phyloP scores from a whole-genome alignment of 2,329 filamentous ascomycete species.

The Purpureocillium lavendulum region DNA sequence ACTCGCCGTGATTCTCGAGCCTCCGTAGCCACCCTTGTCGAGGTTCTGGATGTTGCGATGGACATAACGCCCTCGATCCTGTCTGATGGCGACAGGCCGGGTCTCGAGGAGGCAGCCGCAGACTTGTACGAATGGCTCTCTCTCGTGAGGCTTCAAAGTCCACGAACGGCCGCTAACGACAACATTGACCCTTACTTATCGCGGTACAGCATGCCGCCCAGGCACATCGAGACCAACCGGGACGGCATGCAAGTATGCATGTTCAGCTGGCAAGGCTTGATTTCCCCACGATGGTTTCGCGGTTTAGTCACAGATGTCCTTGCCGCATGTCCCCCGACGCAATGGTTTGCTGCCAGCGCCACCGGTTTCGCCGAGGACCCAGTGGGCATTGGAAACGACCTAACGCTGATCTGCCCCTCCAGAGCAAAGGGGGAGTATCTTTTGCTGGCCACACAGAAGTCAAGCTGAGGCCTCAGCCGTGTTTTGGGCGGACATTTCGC shows the following conservation, averaged over 20 bases:
- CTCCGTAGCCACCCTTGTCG: constrained; percentile 9
- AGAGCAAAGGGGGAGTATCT: constrained; percentile 43
- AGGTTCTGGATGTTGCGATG: constrained; percentile 15
- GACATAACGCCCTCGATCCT: constrained; percentile 17
- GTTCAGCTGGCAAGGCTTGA: constrained; percentile 52
- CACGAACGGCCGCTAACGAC: constrained; percentile 50
- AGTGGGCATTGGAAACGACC: constrained; percentile 36
- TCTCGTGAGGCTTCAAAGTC: constrained; percentile 56
- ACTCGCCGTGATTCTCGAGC: constrained; percentile 28
- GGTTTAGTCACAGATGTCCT: constrained; percentile 38
- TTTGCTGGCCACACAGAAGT: constrained; percentile 49
- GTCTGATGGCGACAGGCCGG: constrained; percentile 29
- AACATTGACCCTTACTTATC: constrained; percentile 60
- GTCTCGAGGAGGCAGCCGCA: constrained; percentile 54
- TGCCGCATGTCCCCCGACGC: constrained; percentile 28
- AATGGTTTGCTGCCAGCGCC: constrained; percentile 49
- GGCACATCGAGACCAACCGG: constrained; percentile 10
- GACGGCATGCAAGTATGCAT: constrained; percentile 30
- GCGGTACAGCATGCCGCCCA: constrained; percentile 51
- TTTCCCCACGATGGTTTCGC: constrained; percentile 44
- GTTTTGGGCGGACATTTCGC: constrained; percentile 55
- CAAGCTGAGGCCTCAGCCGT: constrained; percentile 38
- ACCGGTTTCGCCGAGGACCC: constrained; percentile 41
- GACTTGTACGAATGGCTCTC: constrained; percentile 70
- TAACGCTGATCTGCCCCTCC: constrained; percentile 45